These are phyloP conservation scores for Trifolium fragiferum DNA, from an alignment of 306 rosid genomes.

Conservation along the genomic window DNA sequence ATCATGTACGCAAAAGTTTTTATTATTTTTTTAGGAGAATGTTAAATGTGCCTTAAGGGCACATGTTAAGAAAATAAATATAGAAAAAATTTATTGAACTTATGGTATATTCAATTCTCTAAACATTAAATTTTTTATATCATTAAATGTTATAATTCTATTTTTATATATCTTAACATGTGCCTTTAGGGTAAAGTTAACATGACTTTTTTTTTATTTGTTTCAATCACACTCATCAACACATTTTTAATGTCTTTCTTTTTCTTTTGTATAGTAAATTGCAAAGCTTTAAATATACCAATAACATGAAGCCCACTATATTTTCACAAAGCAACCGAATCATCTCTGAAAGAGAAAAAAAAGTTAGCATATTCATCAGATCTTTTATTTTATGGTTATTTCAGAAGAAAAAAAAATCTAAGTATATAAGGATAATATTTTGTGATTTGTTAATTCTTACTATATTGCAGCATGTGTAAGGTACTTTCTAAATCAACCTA, in stretches of 20 bases:
- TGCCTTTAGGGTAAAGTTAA: no score
- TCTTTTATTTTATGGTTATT: constrained; percentile 40
- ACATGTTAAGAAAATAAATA: no score
- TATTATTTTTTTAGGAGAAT: no score
- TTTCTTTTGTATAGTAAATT: constrained; percentile 17
- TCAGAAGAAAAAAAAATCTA: constrained; percentile 33
- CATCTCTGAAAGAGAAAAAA: constrained; percentile 43
- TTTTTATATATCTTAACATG: no score
- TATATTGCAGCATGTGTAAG: constrained; percentile 40
- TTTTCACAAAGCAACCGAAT: constrained; percentile 46
- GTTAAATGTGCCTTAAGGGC: no score
- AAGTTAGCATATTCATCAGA: constrained; percentile 50
- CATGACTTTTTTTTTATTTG: no score
- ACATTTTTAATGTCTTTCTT: background rate
- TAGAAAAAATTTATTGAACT: no score
- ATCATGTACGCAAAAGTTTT: no score
- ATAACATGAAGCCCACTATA: constrained; percentile 59
- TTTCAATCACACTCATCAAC: background rate
- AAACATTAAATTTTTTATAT: no score
- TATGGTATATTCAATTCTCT: no score
- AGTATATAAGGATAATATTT: background rate
- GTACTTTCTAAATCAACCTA: constrained; percentile 47
- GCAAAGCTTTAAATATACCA: constrained; percentile 35
- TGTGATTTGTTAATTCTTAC: constrained; percentile 1
- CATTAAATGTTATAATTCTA: no score